Evolutionary conservation across 1,284 basidiomycete species (phyloP), one percentile per base, ranked within the genome.

Genomic region (Ganoderma lucidum): DNA sequence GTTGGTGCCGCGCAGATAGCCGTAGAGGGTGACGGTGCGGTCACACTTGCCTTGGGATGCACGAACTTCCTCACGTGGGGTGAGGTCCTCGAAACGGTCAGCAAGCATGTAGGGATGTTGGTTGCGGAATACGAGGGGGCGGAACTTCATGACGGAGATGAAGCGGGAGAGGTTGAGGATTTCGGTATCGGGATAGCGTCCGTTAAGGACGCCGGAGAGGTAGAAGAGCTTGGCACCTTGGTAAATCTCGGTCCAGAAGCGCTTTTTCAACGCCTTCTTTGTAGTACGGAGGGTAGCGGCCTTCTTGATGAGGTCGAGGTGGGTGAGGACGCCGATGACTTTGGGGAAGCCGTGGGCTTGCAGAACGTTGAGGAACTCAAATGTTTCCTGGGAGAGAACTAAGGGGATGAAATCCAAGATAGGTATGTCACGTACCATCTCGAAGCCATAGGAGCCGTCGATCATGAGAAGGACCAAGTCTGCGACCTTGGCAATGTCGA

Each of bases 231-330:
- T 99, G 60, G 98, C 97, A 63, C 98, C 98, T 79, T 97, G 94
- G 81, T 99, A 99, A 19, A 99, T 98, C 81, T 99, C 98, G 0
- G 97, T 96, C 97, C 98, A 99, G 84, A 99, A 99, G n/a, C 98
- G 94, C 80, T 96, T 97, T 83, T 99, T 99, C 60, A 99, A 88
- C 0, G 92, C 84, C 79, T 98, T 99, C 85, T 99, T 99, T 64
- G 96, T 97, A 62, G 91, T 91, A 70, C 93, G 94, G 62, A 99
- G 89, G 1, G 92, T 93, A 0, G 93, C 88, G 8, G 93, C 88
- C 79, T 97, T 98, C 85, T 98, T 98, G 78, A 99, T 95, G 71
- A 99, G 91, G 81, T 99, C 98, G 59, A 99, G 89, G 80, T 99
- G 98, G 30, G 96, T 90, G 56, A 99, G 91, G 65, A 99, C 84